Evolutionary conservation across 495 filamentous ascomycete genomes (phyloP).

Genomic region (Glarea lozoyensis): DNA sequence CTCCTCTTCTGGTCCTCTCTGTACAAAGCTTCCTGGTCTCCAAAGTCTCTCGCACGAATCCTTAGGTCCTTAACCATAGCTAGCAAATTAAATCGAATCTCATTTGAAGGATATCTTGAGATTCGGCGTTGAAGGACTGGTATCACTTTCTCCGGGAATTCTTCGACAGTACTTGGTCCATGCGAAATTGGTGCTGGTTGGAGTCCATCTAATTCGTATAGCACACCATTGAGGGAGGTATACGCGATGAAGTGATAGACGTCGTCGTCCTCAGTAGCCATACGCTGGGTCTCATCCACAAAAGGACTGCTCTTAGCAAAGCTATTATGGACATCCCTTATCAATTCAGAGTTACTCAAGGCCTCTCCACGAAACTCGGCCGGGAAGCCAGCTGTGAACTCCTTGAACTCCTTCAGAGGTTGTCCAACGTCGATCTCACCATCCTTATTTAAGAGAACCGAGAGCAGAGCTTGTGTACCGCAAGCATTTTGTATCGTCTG

Average conservation of each 20-base stretch:
- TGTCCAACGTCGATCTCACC: conserved; percentile 42
- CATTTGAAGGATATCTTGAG: conserved; percentile 70
- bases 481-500: conserved; percentile 99
- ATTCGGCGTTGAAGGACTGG: conserved; percentile 80
- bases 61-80: conserved; percentile 82
- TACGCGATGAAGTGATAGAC: conserved; percentile 99
- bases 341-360: conserved; percentile 61
- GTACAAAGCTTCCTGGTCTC: conserved; percentile 68
- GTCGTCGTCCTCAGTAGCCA: conserved; percentile 58
- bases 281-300: conserved; percentile 71
- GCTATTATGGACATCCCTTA: conserved; percentile 87
- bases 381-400: conserved; percentile 84
- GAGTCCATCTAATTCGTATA: conserved; percentile 94
- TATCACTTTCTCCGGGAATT: conserved; percentile 78
- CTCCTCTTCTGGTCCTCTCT: conserved; percentile 76
- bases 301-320: conserved; percentile 87
- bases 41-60: conserved; percentile 65
- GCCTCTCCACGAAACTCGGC: conserved; percentile 60
- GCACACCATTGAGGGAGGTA: conserved; percentile 61
- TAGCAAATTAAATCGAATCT: conserved; percentile 94
- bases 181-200: conserved; percentile 89
- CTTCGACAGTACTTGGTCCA: conserved; percentile 54
- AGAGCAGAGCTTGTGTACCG: conserved; percentile 92
- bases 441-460: conserved; percentile 82
- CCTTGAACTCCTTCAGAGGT: conserved; percentile 69